Evolutionary conservation across 306 rosid species (phyloP).

Genomic region (Geum urbanum): DNA sequence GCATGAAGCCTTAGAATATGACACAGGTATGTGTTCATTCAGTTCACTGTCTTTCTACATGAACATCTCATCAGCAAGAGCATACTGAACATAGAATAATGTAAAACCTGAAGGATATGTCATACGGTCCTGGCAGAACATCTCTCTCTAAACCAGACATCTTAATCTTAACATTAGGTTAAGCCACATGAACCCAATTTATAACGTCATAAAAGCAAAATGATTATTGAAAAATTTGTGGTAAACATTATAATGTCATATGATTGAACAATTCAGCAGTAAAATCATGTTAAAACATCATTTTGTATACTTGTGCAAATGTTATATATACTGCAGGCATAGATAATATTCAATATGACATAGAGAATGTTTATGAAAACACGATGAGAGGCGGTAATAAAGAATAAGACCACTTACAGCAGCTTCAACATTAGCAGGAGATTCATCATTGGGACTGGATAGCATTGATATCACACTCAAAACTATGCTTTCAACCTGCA

Average conservation of each 20-base stretch:
- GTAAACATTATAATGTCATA: too few relatives aligned
- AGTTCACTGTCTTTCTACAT: neutral
- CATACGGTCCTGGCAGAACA: neutral
- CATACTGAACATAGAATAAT: neutral
- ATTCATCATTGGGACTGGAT: slow-evolving; percentile 93
- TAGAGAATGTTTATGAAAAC: neutral
- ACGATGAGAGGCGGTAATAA: neutral
- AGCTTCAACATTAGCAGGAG: slow-evolving; percentile 99
- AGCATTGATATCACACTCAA: slow-evolving; percentile 98
- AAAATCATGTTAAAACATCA: neutral
- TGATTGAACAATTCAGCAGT: neutral
- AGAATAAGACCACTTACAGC: slow-evolving; percentile 60
- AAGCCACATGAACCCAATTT: neutral
- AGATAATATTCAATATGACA: neutral
- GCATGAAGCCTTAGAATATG: neutral
- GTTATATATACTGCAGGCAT: neutral
- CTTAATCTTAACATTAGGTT: neutral
- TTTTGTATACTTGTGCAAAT: neutral
- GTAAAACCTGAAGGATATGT: neutral
- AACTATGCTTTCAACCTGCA: slow-evolving; percentile 98
- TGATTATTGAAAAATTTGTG: too few relatives aligned
- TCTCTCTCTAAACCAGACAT: neutral
- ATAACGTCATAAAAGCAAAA: too few relatives aligned
- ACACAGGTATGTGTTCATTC: neutral
- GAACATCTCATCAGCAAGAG: neutral